Conservation (phyloP, 371 early-diverging fungal species). For the Mortierella sp. region DNA sequence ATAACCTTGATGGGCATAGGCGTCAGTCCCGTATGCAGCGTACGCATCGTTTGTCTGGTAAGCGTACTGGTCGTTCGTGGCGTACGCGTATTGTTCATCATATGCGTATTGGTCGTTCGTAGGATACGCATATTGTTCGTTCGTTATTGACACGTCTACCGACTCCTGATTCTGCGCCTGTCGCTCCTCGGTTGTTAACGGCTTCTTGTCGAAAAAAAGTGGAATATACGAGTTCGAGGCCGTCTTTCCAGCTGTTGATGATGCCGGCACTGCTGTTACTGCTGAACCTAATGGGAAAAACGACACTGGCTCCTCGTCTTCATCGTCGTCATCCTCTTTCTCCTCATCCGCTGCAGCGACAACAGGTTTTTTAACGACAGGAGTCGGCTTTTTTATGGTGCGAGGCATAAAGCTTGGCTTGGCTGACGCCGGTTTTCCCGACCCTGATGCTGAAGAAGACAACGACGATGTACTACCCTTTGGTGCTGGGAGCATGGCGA, state of each 20-base stretch:
- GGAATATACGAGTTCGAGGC: conserved; percentile 47
- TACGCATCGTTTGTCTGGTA: conserved; percentile 21
- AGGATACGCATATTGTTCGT: conserved; percentile 51
- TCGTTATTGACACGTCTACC: conserved; percentile 37
- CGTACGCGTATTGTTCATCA: conserved; percentile 45
- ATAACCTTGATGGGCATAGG: conserved; percentile 3
- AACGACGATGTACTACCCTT: conserved; percentile 42
- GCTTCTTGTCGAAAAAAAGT: conserved; percentile 47
- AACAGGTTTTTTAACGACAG: conserved; percentile 12
- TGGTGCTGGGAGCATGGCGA: conserved; percentile 62
- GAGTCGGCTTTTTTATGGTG: conserved; percentile 31
- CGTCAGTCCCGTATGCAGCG: conserved; percentile 7
- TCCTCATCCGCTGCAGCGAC: not conserved
- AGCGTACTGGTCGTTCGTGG: conserved; percentile 36
- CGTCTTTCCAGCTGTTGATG: conserved; percentile 17
- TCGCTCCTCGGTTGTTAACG: conserved; percentile 42
- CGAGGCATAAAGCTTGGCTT: conserved; percentile 58
- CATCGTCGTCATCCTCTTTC: conserved; percentile 6
- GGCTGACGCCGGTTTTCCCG: conserved; percentile 14
- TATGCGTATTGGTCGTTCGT: conserved; percentile 49
- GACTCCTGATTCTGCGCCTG: conserved; percentile 16
- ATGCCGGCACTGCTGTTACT: conserved; percentile 13
- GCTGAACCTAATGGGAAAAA: conserved; percentile 51
- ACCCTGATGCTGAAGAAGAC: conserved; percentile 10
- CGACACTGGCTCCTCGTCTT: conserved; percentile 31